phyloP scores from a whole-genome alignment of 2,329 filamentous ascomycete species.

The Chalara sp. region DNA sequence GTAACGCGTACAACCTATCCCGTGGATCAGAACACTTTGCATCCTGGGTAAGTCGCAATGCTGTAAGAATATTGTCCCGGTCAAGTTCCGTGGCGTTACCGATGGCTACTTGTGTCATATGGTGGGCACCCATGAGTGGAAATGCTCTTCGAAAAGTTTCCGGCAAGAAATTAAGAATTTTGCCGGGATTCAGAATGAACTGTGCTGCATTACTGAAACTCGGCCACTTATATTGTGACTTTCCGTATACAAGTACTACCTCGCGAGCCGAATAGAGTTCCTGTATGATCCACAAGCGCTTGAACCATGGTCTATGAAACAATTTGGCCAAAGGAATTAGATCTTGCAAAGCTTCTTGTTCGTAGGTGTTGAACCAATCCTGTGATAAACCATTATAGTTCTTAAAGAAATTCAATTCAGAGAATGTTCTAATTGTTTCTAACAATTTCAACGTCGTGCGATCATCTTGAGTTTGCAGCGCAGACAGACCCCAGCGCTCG shows the following conservation, averaged over 20 bases:
- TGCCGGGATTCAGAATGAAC: background rate
- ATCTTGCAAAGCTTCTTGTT: background rate
- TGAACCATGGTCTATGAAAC: constrained; percentile 5
- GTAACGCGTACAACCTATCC: constrained; percentile 10
- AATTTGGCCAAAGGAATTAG: background rate
- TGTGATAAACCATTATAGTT: background rate
- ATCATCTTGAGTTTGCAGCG: background rate
- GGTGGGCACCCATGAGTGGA: constrained; percentile 1
- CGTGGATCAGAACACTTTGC: constrained; percentile 6
- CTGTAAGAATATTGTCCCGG: constrained; percentile 3
- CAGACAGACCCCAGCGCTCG: background rate
- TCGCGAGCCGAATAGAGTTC: constrained; percentile 4
- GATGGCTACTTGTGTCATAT: constrained; percentile 4
- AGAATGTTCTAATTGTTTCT: background rate
- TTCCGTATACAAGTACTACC: background rate
- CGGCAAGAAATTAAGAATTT: background rate
- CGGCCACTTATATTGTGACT: background rate
- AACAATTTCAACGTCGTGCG: no score
- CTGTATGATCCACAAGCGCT: constrained; percentile 11
- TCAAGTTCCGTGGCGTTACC: background rate
- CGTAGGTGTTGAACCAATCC: background rate
- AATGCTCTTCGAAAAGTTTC: background rate
- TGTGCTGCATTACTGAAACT: background rate
- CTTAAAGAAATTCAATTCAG: background rate
- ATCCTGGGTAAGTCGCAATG: constrained; percentile 3